phyloP scores from a whole-genome alignment of 2,329 filamentous ascomycete species.

The Sporothrix phasma region DNA sequence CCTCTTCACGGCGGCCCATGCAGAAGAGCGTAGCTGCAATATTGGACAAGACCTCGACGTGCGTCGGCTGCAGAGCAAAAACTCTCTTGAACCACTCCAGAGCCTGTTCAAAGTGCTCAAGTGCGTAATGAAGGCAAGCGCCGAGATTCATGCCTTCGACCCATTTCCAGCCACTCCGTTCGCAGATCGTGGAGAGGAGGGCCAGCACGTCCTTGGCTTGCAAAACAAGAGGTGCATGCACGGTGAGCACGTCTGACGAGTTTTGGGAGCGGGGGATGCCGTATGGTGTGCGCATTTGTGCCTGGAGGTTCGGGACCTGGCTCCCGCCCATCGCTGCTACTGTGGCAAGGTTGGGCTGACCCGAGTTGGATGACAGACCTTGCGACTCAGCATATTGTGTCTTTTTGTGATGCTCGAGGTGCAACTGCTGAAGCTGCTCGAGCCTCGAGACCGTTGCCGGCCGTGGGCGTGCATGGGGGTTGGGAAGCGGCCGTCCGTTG shows the following conservation, averaged over 20 bases:
- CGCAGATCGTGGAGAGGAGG: slow-evolving; percentile 63
- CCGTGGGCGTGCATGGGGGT: slow-evolving; percentile 34
- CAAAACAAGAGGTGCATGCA: slow-evolving; percentile 28
- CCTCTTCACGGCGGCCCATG: slow-evolving; percentile 70
- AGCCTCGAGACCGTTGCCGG: slow-evolving; percentile 47
- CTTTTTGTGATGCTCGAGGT: slow-evolving; percentile 4
- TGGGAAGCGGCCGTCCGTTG: slow-evolving; percentile 29
- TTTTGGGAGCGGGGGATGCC: slow-evolving; percentile 6
- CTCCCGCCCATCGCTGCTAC: slow-evolving; percentile 11
- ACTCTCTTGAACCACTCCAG: slow-evolving; percentile 64
- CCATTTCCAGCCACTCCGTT: slow-evolving; percentile 79
- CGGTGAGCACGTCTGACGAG: slow-evolving; percentile 26
- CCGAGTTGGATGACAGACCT: background rate
- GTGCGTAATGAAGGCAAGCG: slow-evolving; percentile 82
- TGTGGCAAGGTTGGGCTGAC: background rate
- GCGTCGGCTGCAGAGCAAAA: slow-evolving; percentile 45
- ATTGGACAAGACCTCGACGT: slow-evolving; percentile 91
- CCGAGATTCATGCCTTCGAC: slow-evolving; percentile 84
- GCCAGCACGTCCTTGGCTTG: slow-evolving; percentile 59
- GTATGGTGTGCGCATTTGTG: slow-evolving; percentile 16
- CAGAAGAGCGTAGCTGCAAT: slow-evolving; percentile 82
- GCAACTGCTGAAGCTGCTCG: slow-evolving; percentile 27
- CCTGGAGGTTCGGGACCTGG: slow-evolving; percentile 10
- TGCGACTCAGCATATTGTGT: background rate
- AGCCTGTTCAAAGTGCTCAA: slow-evolving; percentile 73